These are phyloP conservation scores for Auricularia auricula-judae DNA, from an alignment of 768 basidiomycete genomes.

Conservation along the genomic window DNA sequence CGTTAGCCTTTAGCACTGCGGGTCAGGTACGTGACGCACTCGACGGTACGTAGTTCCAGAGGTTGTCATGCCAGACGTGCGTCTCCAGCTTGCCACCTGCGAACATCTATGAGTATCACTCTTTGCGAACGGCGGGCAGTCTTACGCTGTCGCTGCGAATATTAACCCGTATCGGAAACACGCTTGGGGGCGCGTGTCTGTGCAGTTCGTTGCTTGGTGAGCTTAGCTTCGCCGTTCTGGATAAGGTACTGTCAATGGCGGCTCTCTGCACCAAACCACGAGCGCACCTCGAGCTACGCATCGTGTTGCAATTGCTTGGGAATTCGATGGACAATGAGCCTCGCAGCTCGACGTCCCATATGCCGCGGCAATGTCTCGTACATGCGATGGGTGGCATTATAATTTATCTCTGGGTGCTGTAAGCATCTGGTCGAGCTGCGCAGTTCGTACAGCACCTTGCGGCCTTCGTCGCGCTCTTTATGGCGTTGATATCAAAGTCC, in stretches of 20 bases:
- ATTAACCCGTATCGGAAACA: slow-evolving; percentile 43
- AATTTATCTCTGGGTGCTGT: slow-evolving; percentile 27
- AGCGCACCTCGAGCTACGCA: slow-evolving; percentile 70
- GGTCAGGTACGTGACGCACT: slow-evolving; percentile 28
- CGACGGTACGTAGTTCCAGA: slow-evolving; percentile 78
- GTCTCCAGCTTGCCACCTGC: slow-evolving; percentile 90
- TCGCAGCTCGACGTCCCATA: slow-evolving; percentile 78
- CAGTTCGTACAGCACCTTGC: slow-evolving; percentile 40
- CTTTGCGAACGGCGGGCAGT: no score
- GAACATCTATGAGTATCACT: background rate
- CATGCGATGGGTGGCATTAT: slow-evolving; percentile 61
- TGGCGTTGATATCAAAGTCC: slow-evolving; percentile 85
- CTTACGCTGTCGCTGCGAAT: slow-evolving; percentile 68
- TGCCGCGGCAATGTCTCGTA: slow-evolving; percentile 93
- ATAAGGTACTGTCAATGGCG: background rate
- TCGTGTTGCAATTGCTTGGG: slow-evolving; percentile 76
- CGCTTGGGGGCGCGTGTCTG: slow-evolving; percentile 54
- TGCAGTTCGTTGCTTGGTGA: slow-evolving; percentile 25
- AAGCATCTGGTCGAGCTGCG: background rate
- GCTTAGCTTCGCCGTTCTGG: background rate
- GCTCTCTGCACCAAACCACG: background rate
- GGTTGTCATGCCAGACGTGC: slow-evolving; percentile 87
- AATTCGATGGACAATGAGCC: slow-evolving; percentile 87
- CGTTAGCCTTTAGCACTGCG: background rate
- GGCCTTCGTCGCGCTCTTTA: slow-evolving; percentile 76